phyloP scores from a whole-genome alignment of 2,329 filamentous ascomycete species.

The Scedosporium dehoogii region DNA sequence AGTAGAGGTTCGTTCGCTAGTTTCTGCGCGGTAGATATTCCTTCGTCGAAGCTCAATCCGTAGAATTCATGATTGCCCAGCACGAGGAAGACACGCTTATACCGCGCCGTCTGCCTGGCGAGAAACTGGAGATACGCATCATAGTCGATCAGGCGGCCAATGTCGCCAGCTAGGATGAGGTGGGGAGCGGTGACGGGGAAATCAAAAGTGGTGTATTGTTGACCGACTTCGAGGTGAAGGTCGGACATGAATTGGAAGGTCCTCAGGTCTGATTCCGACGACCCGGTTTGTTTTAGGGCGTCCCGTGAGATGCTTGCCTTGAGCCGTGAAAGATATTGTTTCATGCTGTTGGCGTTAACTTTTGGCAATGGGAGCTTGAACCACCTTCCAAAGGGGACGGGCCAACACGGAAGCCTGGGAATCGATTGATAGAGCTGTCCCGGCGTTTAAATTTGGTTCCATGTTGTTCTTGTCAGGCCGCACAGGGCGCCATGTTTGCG shows the following conservation, averaged over 20 bases:
- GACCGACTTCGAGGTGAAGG: constrained; percentile 36
- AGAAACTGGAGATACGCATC: constrained; percentile 34
- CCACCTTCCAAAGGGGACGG: too few relatives aligned
- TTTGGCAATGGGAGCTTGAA: too few relatives aligned
- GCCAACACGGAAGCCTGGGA: too few relatives aligned
- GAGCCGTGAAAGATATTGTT: too few relatives aligned
- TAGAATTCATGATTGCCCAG: constrained; percentile 48
- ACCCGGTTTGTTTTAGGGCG: too few relatives aligned
- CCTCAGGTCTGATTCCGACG: too few relatives aligned
- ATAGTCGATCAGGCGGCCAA: constrained; percentile 38
- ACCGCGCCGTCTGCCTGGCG: constrained; percentile 26
- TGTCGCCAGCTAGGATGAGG: constrained; percentile 38
- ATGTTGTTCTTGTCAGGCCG: too few relatives aligned
- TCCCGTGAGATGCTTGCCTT: too few relatives aligned
- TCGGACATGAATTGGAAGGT: constrained; percentile 36
- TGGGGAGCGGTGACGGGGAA: constrained; percentile 29
- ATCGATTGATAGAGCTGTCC: too few relatives aligned
- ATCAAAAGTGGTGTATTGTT: constrained; percentile 30
- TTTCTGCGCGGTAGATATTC: constrained; percentile 24
- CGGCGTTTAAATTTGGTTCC: too few relatives aligned
- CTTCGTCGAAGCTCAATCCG: constrained; percentile 26
- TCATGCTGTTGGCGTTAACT: too few relatives aligned
- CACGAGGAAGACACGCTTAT: constrained; percentile 34
- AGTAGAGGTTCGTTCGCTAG: constrained; percentile 29
- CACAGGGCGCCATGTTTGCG: too few relatives aligned